Evolutionary conservation across 495 filamentous ascomycete genomes (phyloP).

Genomic region (Trichoderma erinaceum): DNA sequence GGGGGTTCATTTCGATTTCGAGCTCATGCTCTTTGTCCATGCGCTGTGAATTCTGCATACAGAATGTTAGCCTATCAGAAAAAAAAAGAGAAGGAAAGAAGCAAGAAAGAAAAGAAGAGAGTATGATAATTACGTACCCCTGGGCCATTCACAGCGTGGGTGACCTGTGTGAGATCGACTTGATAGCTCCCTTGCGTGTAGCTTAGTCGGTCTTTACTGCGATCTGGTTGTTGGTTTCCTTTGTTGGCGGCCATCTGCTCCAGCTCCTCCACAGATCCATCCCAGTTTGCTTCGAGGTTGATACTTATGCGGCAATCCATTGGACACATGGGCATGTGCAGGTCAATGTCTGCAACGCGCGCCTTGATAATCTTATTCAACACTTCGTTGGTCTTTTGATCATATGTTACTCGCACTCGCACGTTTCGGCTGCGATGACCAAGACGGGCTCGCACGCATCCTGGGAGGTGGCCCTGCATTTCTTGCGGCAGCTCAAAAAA

Average conservation of each 20-base stretch:
- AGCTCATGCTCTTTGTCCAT: slow-evolving; percentile 76
- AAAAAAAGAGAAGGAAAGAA: background rate
- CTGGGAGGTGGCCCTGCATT: slow-evolving; percentile 38
- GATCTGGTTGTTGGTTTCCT: slow-evolving; percentile 47
- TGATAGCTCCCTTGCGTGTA: slow-evolving; percentile 81
- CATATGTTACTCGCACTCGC: slow-evolving; percentile 68
- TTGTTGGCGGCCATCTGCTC: slow-evolving; percentile 29
- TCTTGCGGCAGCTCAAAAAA: slow-evolving; percentile 70
- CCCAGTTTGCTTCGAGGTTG: slow-evolving; percentile 82
- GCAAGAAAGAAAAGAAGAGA: background rate
- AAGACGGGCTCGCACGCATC: slow-evolving; percentile 37
- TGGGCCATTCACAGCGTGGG: slow-evolving; percentile 24
- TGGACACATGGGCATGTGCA: slow-evolving; percentile 62
- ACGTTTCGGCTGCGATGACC: slow-evolving; percentile 47
- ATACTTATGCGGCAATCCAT: slow-evolving; percentile 87
- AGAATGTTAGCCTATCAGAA: slow-evolving; percentile 8
- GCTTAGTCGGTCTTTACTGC: slow-evolving; percentile 82
- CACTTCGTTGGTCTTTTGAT: slow-evolving; percentile 64
- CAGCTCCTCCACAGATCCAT: slow-evolving; percentile 57
- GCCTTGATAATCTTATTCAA: slow-evolving; percentile 84
- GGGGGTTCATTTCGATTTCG: slow-evolving; percentile 72
- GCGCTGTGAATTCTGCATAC: slow-evolving; percentile 33
- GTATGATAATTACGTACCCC: slow-evolving; percentile 44
- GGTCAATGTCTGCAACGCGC: slow-evolving; percentile 73
- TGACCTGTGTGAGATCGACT: slow-evolving; percentile 86